Base-by-base conservation (phyloP, 2,329 filamentous ascomycete genomes). In the Graphilbum sp. region DNA sequence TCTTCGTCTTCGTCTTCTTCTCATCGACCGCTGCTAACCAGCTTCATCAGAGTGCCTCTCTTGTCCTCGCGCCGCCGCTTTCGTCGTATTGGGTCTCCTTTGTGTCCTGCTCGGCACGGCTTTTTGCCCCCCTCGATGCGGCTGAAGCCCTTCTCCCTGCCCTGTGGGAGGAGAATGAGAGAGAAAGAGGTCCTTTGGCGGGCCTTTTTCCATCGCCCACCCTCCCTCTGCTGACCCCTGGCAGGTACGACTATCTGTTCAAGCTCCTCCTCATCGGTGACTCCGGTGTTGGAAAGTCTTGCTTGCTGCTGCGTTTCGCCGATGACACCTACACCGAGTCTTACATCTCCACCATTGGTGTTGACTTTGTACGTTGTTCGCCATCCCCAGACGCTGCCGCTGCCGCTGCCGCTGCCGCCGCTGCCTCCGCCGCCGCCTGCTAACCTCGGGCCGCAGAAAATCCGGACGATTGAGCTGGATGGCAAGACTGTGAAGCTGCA, bases 201-300 rank as follows among this genome's bases (percentile, higher is more conserved):
- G 34, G 32, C 31, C 24, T 25, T 20, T 31, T 31, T 12, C 30
- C 18, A n/a, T 19, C 30, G 29, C n/a, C 24, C 15, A 17, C 5
- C 12, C 17, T 7, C 8, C 30, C n/a, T 32, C 4, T 37, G 19
- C 18, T 38, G 29, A 19, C 38, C 18, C 32, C 35, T 17, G 9
- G 13, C 17, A 96, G 90, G 90, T 98, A 98, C 82, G 90, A 98
- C 63, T 98, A 98, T 64, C 86, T 98, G 57, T 98, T 98, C 79
- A 98, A 98, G 79, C 86, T 98, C 50, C 84, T 98, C 64, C 88
- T 98, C 70, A 98, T 98, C 77, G 90, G 90, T 65, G 90, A 98
- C 63, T 98, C 90, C 62, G 90, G 90, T 77, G 90, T 98, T 57
- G 90, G 90, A 80, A 98, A 98, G 80, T 98, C 90, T 57, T 98